Evolutionary conservation across 106 monocot genomes (phyloP), one percentile per base, ranked within the genome.

Genomic region (Hemerocallis citrina): DNA sequence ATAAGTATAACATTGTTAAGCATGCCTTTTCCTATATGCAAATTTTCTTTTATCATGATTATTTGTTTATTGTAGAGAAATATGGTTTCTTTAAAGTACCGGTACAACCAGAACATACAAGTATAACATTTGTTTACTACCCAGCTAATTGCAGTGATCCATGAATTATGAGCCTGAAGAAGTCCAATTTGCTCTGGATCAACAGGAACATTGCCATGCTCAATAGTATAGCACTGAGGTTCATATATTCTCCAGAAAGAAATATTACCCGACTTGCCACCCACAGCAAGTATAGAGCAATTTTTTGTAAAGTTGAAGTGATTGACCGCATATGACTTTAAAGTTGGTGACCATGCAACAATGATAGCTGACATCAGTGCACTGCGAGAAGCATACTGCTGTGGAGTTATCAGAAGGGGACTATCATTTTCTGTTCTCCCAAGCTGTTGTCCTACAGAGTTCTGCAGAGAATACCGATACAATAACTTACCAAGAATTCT

Each of bases 161-260:
- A 89, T 60, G 86, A 81, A 61, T 74, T 72, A 81, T 95, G 94
- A 55, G 83, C 83, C 68, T 86, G 75, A 19, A 95, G 61, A 71
- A 74, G 34, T 58, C 83, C 94, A 57, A 84, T 64, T 55, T 89
- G 78, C 57, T 66, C 39, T 7, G 72, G 58, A 71, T 80, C 77
- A 67, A 62, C 45, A 65, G 83, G 47, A 81, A 63, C 62, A 8
- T 46, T 46, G 37, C 52, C 79, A 71, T 70, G 65, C 42, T 82
- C 76, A 59, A 81, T 66, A 15, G 73, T 86, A 66, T 76, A 86
- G 56, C 45, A 57, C 63, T 75, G 45, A 37, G 83, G 81, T 61
- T 69, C 67, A 68, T 30, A 65, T 47, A 86, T 62, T 68, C 74
- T 82, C 89, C 89, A 95, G 45, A 95, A 80, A 22, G 89, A 95